Evolutionary conservation across 208 protist genomes (phyloP).

Genomic region (Trypanosoma grayi): DNA sequence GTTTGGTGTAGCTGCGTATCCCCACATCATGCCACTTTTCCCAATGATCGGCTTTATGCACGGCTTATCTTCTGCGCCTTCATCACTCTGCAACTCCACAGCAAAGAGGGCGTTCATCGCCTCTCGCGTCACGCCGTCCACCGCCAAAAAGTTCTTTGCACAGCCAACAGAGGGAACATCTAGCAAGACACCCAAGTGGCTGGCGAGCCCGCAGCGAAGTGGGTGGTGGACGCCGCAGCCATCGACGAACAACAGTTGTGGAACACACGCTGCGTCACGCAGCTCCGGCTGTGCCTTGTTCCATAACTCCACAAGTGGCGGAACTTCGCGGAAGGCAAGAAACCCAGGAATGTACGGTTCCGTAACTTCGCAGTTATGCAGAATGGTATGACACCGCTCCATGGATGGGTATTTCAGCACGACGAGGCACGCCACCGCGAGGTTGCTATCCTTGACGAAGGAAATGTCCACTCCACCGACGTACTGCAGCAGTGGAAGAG

Average conservation of each 20-base stretch:
- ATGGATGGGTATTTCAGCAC: constrained; percentile 70
- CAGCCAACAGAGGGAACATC: constrained; percentile 92
- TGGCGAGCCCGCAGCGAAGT: constrained; percentile 91
- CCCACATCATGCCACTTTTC: constrained; percentile 36
- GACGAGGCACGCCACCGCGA: constrained; percentile 65
- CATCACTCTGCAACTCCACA: no score
- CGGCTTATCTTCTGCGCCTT: background rate
- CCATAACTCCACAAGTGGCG: constrained; percentile 50
- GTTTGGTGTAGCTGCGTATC: constrained; percentile 53
- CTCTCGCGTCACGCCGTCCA: constrained; percentile 79
- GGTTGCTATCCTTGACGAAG: constrained; percentile 54
- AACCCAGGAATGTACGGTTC: constrained; percentile 94
- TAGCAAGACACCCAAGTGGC: constrained; percentile 90
- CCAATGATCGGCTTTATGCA: constrained; percentile 20
- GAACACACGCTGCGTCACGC: constrained; percentile 25
- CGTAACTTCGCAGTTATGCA: constrained; percentile 57
- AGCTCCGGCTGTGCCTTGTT: constrained; percentile 25
- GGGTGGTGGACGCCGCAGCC: constrained; percentile 95
- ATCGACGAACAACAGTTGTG: constrained; percentile 93
- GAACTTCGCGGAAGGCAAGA: constrained; percentile 94
- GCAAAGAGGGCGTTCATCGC: constrained; percentile 30
- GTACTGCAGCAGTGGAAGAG: constrained; percentile 24
- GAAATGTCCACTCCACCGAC: constrained; percentile 81
- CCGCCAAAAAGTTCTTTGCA: constrained; percentile 87
- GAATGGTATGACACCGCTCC: constrained; percentile 27